Percentiles rank a stretch among this genome's conserved stretches.
phyloP scores from a whole-genome alignment of 208 protist species.

The Tetramitus jugosus region DNA sequence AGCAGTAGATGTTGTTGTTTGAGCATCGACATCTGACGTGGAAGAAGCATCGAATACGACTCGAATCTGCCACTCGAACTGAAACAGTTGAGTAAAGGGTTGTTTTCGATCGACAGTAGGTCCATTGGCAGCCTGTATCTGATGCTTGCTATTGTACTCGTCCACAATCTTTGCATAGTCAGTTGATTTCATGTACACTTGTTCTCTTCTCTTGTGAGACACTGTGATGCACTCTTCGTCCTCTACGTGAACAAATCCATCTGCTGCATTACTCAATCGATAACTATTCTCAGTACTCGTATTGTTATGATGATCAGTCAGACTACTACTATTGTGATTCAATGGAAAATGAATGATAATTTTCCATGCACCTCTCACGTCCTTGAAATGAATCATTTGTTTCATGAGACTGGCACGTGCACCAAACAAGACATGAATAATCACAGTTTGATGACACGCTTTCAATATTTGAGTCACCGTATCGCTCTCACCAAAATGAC shows the following conservation, averaged over 20 bases:
- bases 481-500: not conserved
- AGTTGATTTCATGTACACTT: not conserved
- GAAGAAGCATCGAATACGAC: not conserved
- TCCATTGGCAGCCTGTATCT: not conserved
- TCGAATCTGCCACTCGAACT: not conserved
- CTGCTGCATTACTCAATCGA: no score
- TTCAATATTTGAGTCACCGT: not conserved
- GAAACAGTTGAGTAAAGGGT: not conserved
- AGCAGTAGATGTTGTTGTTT: no score
- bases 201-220: not conserved
- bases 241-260: no score
- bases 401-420: not conserved
- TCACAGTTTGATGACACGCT: constrained; percentile 4
- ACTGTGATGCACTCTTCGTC: not conserved
- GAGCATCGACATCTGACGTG: no score
- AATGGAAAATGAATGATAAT: not conserved
- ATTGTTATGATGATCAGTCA: not conserved
- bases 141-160: not conserved
- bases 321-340: not conserved
- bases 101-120: no score
- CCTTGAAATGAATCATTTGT: constrained; percentile 19
- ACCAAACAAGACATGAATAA: constrained; percentile 11
- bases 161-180: not conserved
- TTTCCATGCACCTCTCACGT: not conserved
- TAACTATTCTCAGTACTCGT: not conserved